Evolutionary conservation across 495 filamentous ascomycete genomes (phyloP), one percentile per base, ranked within the genome.

Genomic region (Podospora sp.): DNA sequence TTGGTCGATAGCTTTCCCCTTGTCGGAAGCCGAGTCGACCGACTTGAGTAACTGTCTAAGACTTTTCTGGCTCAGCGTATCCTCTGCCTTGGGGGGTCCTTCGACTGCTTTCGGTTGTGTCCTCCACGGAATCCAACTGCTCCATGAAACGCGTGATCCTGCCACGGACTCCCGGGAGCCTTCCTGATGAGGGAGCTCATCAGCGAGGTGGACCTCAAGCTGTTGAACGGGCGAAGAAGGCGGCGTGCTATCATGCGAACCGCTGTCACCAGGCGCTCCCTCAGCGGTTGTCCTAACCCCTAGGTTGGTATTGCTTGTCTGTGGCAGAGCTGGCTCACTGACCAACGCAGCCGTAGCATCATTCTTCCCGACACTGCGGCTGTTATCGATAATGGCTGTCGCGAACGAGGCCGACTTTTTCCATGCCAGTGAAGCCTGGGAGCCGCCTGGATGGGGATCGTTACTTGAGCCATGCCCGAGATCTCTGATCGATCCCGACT

Each of bases 381-480:
- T 60, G 60, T n/a, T 68, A 60, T 82, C 80, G 60, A 84, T 81
- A 57, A 85, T 76, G 46, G 82, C 77, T 1, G 78, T 80, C 12
- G 81, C 81, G 58, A 85, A 83, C 4, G 80, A 72, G 14, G 80
- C 72, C 18, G 82, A 78, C 63, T 75, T 83, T n/a, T 79, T 80
- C 20, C 78, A 71, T 6, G 68, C 69, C 53, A 78, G 73, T 24
- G 67, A 75, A 2, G 33, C 53, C 36, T 68, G 63, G 18, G 65
- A 35, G 9, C 65, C 66, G 14, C 69, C 63, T 35, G 68, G 60
- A 26, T 67, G 56, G 50, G 66, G 69, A 50, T 52, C 61, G 50
- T 69, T 71, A 56, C 75, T 68, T n/a, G 68, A 33, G 22, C 29
- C 16, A 51, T 66, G 61, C 24, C 29, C 46, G 16, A 50, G 40